Evolutionary conservation across 106 monocot species (phyloP).

Genomic region (Phalaenopsis equestris): DNA sequence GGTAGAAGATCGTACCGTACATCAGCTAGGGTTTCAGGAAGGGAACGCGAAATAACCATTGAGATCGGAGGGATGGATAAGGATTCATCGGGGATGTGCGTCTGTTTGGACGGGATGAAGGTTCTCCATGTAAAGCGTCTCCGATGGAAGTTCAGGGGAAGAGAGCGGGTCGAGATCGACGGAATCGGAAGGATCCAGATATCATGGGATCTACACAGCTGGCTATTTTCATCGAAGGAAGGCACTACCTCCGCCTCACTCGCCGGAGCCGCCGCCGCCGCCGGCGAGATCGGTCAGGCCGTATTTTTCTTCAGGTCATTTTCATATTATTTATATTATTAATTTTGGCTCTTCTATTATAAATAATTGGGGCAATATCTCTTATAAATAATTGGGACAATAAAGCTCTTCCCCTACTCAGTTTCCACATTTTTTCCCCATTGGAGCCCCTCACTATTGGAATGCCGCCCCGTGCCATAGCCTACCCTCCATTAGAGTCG

Average conservation of each 20-base stretch:
- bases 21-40: constrained; percentile 25
- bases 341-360: too few species aligned
- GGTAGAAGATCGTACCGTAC: constrained; percentile 31
- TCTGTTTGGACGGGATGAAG: constrained; percentile 38
- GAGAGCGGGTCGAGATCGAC: constrained; percentile 42
- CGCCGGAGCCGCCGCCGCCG: background rate
- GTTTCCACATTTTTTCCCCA: background rate
- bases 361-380: too few species aligned
- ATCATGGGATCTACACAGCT: constrained; percentile 74
- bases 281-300: constrained; percentile 27
- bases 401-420: background rate
- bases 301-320: constrained; percentile 48
- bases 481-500: too few species aligned
- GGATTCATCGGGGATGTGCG: constrained; percentile 19
- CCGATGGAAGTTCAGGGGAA: constrained; percentile 78
- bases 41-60: constrained; percentile 40
- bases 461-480: too few species aligned
- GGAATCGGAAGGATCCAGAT: constrained; percentile 27
- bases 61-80: constrained; percentile 17
- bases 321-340: too few species aligned
- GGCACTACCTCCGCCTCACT: constrained; percentile 1
- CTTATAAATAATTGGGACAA: too few species aligned
- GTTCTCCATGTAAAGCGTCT: constrained; percentile 45
- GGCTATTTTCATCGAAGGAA: constrained; percentile 39
- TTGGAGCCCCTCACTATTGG: too few species aligned